A percentile compares a stretch with the other conserved stretches of the same genome.
Evolutionary conservation across 140 eudicot species (phyloP).

Genomic region (Stevia rebaudiana): DNA sequence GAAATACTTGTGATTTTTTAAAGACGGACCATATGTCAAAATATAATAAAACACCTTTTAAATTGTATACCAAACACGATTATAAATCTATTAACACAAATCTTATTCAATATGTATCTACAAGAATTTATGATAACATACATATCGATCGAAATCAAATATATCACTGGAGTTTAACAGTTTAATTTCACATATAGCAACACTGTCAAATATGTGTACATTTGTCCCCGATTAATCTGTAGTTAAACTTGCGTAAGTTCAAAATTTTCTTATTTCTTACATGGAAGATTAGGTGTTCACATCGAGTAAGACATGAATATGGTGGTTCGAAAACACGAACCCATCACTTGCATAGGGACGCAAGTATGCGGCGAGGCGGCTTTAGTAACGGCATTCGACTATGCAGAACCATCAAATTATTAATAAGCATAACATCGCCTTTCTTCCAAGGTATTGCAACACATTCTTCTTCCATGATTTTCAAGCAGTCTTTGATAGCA

Average conservation of each 20-base stretch:
- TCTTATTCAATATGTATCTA: too few species aligned
- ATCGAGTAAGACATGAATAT: not conserved
- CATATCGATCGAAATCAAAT: too few species aligned
- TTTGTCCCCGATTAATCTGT: too few species aligned
- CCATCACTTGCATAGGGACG: constrained; percentile 70
- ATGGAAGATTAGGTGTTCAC: not conserved
- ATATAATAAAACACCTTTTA: too few species aligned
- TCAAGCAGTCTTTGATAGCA: constrained; percentile 46
- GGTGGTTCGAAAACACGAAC: not conserved
- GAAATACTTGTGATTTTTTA: too few species aligned
- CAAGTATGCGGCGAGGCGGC: constrained; percentile 77
- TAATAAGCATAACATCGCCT: constrained; percentile 30
- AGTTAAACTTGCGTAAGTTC: not conserved
- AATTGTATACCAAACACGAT: too few species aligned
- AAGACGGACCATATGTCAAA: too few species aligned
- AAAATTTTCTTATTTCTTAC: not conserved
- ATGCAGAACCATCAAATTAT: constrained; percentile 57
- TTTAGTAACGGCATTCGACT: constrained; percentile 44
- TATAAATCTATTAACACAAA: too few species aligned
- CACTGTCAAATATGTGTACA: too few species aligned
- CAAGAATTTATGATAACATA: too few species aligned
- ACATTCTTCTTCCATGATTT: constrained; percentile 67
- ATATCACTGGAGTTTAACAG: too few species aligned
- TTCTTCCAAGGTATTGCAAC: constrained; percentile 32
- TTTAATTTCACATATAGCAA: too few species aligned